Conservation (phyloP, 2,329 filamentous ascomycete genomes). For the Fonsecaea erecta region DNA sequence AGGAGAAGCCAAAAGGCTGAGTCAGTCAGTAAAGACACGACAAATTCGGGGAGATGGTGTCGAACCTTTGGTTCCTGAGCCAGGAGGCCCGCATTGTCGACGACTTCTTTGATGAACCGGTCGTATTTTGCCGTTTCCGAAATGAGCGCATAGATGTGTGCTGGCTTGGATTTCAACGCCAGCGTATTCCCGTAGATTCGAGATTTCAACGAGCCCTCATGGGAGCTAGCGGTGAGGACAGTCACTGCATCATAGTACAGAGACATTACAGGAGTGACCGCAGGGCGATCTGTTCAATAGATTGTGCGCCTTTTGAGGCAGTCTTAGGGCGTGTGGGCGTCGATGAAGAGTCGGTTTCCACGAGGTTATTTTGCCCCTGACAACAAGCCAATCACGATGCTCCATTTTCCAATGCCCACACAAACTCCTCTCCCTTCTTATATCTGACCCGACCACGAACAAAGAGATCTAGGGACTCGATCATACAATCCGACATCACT, state of each 20-base stretch:
- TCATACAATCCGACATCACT: too few relatives aligned
- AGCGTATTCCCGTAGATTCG: slow-evolving; percentile 75
- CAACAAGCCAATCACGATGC: slow-evolving; percentile 1
- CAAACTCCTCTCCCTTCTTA: background rate
- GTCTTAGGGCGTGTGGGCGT: background rate
- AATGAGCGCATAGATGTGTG: slow-evolving; percentile 84
- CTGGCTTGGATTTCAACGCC: slow-evolving; percentile 74
- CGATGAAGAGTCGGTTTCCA: background rate
- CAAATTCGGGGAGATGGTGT: background rate
- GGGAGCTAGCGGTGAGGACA: slow-evolving; percentile 63
- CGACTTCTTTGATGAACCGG: slow-evolving; percentile 79
- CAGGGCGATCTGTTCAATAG: background rate
- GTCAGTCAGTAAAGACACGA: slow-evolving; percentile 45
- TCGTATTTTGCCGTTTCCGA: slow-evolving; percentile 93
- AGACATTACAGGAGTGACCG: slow-evolving; percentile 84
- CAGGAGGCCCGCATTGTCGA: slow-evolving; percentile 78
- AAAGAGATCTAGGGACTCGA: too few relatives aligned
- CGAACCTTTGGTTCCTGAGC: slow-evolving; percentile 81
- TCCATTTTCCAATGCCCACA: slow-evolving; percentile 3
- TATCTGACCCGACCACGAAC: too few relatives aligned
- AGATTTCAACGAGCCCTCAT: slow-evolving; percentile 81
- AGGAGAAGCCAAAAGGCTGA: slow-evolving; percentile 38
- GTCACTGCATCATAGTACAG: slow-evolving; percentile 90
- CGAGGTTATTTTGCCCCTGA: background rate
- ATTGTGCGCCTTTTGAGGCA: background rate